Base-by-base conservation (phyloP, 139 green algal species). In the Gonium pectorale region DNA sequence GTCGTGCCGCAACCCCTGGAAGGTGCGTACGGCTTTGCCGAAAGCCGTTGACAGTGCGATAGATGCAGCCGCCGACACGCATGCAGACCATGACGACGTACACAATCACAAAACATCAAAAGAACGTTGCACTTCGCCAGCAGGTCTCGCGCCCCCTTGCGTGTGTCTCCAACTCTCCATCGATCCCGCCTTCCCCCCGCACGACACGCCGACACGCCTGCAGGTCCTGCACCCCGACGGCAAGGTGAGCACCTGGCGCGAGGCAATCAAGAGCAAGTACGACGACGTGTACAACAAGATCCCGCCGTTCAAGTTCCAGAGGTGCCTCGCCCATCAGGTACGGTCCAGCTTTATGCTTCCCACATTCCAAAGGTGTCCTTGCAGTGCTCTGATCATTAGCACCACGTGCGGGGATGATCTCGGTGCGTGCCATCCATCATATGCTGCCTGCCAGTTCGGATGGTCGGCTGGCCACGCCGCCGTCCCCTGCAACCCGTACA, bases 191-290 rank as follows among this genome's bases (percentile, higher is more conserved):
- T n/a, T n/a, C n/a, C n/a, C n/a, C n/a, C n/a, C n/a, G n/a, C n/a
- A n/a, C n/a, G n/a, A n/a, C n/a, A n/a, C n/a, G n/a, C n/a, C n/a
- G n/a, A n/a, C n/a, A n/a, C n/a, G n/a, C n/a, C 13, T 33, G 22
- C 63, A 85, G 79, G 37, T 78, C 3, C 64, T 85, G 9, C 79
- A 85, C 49, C 79, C 79, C 2, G 64, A 54, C 46, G 79, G 79
- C 64, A 11, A 31, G 26, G 79, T 85, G 6, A 40, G 0, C 0
- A 49, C 2, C 35, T 74, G 44, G 62, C 5, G 3, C 26, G 1
- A 85, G 35, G 67, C 79, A 0, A 38, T 85, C 13, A 33, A 78
- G 26, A 37, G 38, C 41, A 49, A 77, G 79, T 85, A 85, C 64
- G 79, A 85, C 64, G 17, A 49, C 31, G 15, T 78, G 7, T 85